phyloP scores from a whole-genome alignment of 495 filamentous ascomycete species.

The Lasiosphaeriaceae sp. region DNA sequence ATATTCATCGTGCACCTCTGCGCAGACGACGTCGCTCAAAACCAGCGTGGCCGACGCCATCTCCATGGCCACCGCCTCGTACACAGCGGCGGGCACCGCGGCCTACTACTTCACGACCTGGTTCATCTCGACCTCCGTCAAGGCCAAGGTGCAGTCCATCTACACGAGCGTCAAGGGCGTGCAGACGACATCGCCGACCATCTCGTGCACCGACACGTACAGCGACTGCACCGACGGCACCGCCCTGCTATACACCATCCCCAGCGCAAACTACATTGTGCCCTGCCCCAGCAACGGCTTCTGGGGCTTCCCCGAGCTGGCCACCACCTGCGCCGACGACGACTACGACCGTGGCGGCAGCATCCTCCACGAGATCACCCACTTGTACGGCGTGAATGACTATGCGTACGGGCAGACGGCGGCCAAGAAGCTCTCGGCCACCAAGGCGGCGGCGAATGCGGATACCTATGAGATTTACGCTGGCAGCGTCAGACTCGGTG shows the following conservation, averaged over 20 bases:
- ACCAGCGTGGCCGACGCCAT: background rate
- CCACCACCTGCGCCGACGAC: conserved; percentile 22
- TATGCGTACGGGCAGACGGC: too few relatives aligned
- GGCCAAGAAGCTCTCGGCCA: too few relatives aligned
- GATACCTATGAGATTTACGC: too few relatives aligned
- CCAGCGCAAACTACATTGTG: conserved; percentile 21
- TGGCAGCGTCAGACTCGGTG: too few relatives aligned
- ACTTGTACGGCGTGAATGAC: too few relatives aligned
- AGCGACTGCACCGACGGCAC: conserved; percentile 19
- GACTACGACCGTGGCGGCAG: conserved; percentile 28
- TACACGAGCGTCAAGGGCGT: conserved; percentile 24
- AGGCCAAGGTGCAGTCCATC: conserved; percentile 19
- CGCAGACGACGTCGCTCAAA: too few relatives aligned
- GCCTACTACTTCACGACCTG: conserved; percentile 23
- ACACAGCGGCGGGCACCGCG: conserved; percentile 17
- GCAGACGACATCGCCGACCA: conserved; percentile 23
- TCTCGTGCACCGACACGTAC: conserved; percentile 26
- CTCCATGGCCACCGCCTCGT: conserved; percentile 17
- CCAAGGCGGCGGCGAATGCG: too few relatives aligned
- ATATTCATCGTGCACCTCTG: too few relatives aligned
- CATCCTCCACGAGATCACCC: conserved; percentile 27
- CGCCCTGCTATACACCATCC: conserved; percentile 24
- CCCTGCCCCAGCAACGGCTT: conserved; percentile 26
- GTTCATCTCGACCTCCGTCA: conserved; percentile 21
- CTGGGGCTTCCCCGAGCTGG: conserved; percentile 25